Base-by-base conservation (phyloP, 2,329 filamentous ascomycete genomes). In the Aspergillus phoenicis region DNA sequence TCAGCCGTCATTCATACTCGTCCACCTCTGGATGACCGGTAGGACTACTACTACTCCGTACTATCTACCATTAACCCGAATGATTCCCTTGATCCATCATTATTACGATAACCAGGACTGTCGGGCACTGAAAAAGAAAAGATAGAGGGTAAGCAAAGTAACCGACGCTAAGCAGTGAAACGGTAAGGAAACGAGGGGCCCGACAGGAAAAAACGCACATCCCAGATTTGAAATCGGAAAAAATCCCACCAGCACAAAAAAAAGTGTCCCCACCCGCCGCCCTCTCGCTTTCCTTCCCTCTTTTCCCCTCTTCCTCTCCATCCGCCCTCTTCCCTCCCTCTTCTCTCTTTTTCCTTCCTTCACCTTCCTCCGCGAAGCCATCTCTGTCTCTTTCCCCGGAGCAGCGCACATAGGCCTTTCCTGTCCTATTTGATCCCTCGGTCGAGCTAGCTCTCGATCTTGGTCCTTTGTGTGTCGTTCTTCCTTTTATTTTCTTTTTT, bases 361-460 rank as follows among this genome's bases (percentile, higher is more conserved):
- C 66, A 68, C 67, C 67, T 71, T 71, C 67, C 62, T 58, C 67
- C 65, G 66, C 67, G 66, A 68, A 70, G 61, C 68, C 66, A 62
- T 64, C 64, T 68, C 64, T 66, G 56, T 68, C 64, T 70, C 68
- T 66, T 36, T 69, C 66, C 61, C 62, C 67, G 73, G 74, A 77
- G 75, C 70, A 76, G 72, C 70, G 71, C 73, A 76, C 72, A 76
- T 73, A 76, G 73, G 66, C 71, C 66, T 64, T 70, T 70, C 69
- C 13, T 71, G 68, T 69, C 62, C 66, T 66, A 73, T 73, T 59
- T 52, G 47, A 68, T 66, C 58, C 11, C 60, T 61, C 73, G 77
- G 75, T 79, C 78, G 78, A 78, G 76, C 71, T 72, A 72, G 71
- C 65, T 66, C 76, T 79, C 75, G 78, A 69, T 78, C 75, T 75